A percentile compares a stretch with the other conserved stretches of the same genome.
Evolutionary conservation across 306 rosid genomes (phyloP).

Genomic region (Cicer bijugum): DNA sequence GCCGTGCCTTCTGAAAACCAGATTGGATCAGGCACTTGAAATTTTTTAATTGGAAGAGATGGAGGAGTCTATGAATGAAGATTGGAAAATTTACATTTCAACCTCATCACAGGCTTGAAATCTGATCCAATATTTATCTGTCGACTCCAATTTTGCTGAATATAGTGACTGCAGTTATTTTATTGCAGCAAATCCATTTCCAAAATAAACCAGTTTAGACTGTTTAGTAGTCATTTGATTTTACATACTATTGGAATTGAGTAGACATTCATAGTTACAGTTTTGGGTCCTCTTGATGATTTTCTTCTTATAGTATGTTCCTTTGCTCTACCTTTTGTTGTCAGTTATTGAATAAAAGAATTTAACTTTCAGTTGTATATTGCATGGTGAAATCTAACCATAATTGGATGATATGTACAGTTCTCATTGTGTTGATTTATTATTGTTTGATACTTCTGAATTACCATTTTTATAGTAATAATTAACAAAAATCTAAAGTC

Average conservation of each 20-base stretch:
- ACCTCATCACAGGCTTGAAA: neutral
- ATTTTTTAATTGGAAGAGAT: neutral
- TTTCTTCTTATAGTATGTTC: neutral
- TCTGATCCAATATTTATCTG: neutral
- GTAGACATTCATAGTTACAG: slow-evolving; percentile 18
- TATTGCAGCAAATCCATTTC: slow-evolving; percentile 6
- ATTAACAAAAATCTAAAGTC: too few relatives aligned
- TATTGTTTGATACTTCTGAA: too few relatives aligned
- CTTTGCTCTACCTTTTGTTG: neutral
- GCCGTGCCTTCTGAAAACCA: slow-evolving; percentile 22
- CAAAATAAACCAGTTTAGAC: slow-evolving; percentile 33
- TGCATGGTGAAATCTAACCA: slow-evolving; percentile 32
- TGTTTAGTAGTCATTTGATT: slow-evolving; percentile 16
- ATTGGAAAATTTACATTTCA: neutral
- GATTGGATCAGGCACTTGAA: slow-evolving; percentile 35
- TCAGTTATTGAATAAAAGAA: slow-evolving; percentile 14
- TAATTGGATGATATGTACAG: neutral
- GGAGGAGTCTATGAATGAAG: neutral
- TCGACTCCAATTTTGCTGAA: neutral
- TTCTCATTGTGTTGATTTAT: too few relatives aligned
- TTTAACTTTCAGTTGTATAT: neutral
- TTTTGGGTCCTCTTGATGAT: neutral
- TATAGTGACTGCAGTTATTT: neutral
- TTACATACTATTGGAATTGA: slow-evolving; percentile 18
- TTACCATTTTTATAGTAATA: too few relatives aligned